A percentile compares a stretch with the other conserved stretches of the same genome.
phyloP scores from a whole-genome alignment of 1,284 basidiomycete genomes.

The Polyporus tsugae region DNA sequence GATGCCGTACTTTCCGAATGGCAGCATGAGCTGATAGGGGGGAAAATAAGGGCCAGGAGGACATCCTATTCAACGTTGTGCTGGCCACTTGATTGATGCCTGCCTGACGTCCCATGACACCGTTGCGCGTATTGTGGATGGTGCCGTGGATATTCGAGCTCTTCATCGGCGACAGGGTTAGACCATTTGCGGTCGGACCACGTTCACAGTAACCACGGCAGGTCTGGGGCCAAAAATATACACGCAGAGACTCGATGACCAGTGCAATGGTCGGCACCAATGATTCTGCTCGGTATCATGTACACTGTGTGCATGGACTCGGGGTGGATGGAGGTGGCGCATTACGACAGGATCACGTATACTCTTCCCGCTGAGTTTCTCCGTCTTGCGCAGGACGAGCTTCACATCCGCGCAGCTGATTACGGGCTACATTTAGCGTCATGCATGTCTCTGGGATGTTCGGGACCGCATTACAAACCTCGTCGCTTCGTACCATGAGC shows the following conservation, averaged over 20 bases:
- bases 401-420: not conserved
- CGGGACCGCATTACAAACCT: conserved; percentile 8
- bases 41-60: not conserved
- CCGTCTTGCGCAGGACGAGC: not conserved
- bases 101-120: not conserved
- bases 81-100: not conserved
- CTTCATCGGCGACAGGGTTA: not conserved
- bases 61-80: not conserved
- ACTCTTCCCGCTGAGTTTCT: not conserved
- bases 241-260: not conserved
- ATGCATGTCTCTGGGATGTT: not conserved
- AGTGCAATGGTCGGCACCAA: not conserved
- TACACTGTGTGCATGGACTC: not conserved
- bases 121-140: not conserved
- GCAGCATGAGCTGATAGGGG: not conserved
- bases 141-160: not conserved
- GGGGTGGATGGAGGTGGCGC: not conserved
- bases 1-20: not conserved
- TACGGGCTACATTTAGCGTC: not conserved
- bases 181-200: not conserved
- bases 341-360: conserved; percentile 3
- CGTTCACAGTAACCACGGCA: not conserved
- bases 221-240: not conserved
- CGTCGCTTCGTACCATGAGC: not conserved
- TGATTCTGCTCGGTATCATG: not conserved